Evolutionary conservation across 352 stramenopile species (phyloP).

Genomic region (Lagenidium sp.): DNA sequence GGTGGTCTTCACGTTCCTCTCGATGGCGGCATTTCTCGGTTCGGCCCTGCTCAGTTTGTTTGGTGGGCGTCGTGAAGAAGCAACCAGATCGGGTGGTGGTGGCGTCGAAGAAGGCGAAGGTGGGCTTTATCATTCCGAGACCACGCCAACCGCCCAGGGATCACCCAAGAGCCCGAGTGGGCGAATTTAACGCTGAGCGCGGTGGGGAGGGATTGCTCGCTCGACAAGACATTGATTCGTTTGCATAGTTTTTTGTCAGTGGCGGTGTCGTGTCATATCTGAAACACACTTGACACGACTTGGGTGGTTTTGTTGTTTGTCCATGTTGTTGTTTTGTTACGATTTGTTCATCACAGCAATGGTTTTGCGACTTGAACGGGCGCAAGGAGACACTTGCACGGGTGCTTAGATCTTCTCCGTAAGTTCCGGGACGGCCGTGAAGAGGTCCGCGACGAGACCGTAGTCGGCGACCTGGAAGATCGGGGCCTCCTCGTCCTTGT

Average conservation of each 20-base stretch:
- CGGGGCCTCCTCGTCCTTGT: constrained; percentile 98
- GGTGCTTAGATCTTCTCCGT: constrained; percentile 92
- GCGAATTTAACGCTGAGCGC: no score
- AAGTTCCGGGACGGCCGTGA: constrained; percentile 95
- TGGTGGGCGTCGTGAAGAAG: constrained; percentile 11
- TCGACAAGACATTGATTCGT: no score
- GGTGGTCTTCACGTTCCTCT: constrained; percentile 61
- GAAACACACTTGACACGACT: no score
- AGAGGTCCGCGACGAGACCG: constrained; percentile 97
- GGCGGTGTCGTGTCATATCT: no score
- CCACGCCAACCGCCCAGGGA: constrained; percentile 8
- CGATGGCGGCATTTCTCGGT: constrained; percentile 36
- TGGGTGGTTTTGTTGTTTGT: no score
- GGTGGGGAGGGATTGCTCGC: no score
- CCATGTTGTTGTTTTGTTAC: no score
- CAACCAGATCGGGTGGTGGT: constrained; percentile 4
- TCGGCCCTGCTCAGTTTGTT: constrained; percentile 45
- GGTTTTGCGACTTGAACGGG: no score
- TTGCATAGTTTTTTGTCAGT: no score
- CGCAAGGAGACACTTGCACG: no score
- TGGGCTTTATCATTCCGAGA: constrained; percentile 4
- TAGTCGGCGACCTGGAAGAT: constrained; percentile 99
- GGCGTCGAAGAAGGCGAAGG: constrained; percentile 4
- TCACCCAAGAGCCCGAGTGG: constrained; percentile 10
- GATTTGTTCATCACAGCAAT: no score